Conservation (phyloP, 164 flowering plant species). For the Sedum album region DNA sequence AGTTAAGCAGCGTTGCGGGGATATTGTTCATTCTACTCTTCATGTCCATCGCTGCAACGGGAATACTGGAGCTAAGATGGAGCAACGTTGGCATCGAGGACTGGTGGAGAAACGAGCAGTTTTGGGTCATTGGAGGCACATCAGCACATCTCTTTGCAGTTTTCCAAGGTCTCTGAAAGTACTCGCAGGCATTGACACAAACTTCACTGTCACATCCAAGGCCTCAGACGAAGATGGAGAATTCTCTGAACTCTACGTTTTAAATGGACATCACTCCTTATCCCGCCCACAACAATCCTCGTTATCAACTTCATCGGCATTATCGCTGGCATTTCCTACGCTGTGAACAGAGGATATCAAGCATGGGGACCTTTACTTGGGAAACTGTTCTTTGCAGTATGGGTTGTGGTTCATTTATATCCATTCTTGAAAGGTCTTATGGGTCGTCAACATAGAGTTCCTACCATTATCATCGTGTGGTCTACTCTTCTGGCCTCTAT, state of each 20-base stretch:
- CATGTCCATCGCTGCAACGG: conserved; percentile 70
- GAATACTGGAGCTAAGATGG: conserved; percentile 82
- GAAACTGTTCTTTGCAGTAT: conserved; percentile 59
- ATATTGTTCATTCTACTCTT: conserved; percentile 88
- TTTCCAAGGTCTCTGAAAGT: conserved; percentile 83
- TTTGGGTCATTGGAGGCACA: conserved; percentile 91
- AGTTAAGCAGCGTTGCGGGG: conserved; percentile 88
- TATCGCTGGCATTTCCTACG: conserved; percentile 82
- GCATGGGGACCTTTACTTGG: conserved; percentile 55
- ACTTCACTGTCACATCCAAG: too few relatives aligned
- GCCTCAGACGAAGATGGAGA: conserved; percentile 88
- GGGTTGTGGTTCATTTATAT: conserved; percentile 86
- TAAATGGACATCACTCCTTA: conserved; percentile 91
- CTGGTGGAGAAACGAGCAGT: conserved; percentile 99
- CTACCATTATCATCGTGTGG: conserved; percentile 96
- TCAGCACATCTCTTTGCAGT: conserved; percentile 94
- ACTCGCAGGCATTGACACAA: too few relatives aligned
- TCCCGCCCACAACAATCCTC: conserved; percentile 86
- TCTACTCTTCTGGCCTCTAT: conserved; percentile 87
- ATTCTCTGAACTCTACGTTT: conserved; percentile 77
- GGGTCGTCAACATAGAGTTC: conserved; percentile 87
- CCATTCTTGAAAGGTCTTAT: conserved; percentile 88
- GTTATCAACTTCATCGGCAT: conserved; percentile 76
- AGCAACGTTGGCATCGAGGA: conserved; percentile 84
- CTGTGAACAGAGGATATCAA: conserved; percentile 86